Evolutionary conservation across 169 alveolate genomes (phyloP).

Genomic region (Sarcocystis neurona): DNA sequence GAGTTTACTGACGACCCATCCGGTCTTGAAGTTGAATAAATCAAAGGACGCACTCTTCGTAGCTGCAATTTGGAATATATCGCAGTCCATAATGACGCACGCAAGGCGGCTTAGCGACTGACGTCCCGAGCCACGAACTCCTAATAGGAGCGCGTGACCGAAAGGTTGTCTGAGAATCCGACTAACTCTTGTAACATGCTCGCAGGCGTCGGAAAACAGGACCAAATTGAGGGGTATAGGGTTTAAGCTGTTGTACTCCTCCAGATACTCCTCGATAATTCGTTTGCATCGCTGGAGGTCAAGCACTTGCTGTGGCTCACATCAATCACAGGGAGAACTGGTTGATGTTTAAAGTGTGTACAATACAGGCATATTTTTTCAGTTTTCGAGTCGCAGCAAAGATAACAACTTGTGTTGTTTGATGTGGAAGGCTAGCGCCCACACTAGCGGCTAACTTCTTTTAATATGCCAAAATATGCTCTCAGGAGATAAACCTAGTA

Average conservation of each 20-base stretch:
- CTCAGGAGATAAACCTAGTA: too few relatives aligned
- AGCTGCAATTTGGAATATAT: constrained; percentile 85
- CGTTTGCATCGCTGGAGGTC: background rate
- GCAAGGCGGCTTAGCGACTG: constrained; percentile 94
- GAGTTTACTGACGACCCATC: too few relatives aligned
- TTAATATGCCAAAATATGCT: too few relatives aligned
- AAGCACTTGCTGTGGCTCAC: background rate
- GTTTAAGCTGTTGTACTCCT: constrained; percentile 80
- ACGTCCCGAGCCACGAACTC: constrained; percentile 98
- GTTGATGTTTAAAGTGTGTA: too few relatives aligned
- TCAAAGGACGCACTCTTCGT: constrained; percentile 87
- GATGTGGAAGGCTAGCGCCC: too few relatives aligned
- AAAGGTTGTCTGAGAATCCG: constrained; percentile 92
- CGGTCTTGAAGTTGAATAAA: too few relatives aligned
- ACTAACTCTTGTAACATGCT: constrained; percentile 92
- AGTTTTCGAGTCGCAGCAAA: too few relatives aligned
- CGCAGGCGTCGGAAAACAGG: constrained; percentile 91
- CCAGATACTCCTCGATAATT: constrained; percentile 76
- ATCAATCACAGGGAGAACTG: too few relatives aligned
- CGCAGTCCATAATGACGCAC: constrained; percentile 88
- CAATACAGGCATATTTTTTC: too few relatives aligned
- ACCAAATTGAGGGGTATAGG: constrained; percentile 86
- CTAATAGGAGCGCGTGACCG: constrained; percentile 95
- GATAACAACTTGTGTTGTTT: too few relatives aligned
- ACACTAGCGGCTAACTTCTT: too few relatives aligned